Percentiles rank a stretch among this genome's conserved stretches.
Evolutionary conservation across 2,329 filamentous ascomycete species (phyloP).

Genomic region (Seiridium cupressi): DNA sequence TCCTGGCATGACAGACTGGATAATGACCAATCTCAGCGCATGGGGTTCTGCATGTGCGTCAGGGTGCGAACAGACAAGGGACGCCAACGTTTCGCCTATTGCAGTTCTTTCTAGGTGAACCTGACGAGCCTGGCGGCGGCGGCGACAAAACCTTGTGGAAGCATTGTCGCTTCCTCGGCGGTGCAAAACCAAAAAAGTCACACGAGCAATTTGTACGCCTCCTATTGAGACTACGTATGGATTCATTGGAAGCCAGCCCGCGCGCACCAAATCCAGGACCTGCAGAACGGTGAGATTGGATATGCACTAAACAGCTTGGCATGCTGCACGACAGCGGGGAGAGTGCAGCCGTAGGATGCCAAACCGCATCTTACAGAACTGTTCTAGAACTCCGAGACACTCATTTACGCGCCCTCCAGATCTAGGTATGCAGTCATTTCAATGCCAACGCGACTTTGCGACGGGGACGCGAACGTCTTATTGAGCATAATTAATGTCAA

Average conservation of each 20-base stretch:
- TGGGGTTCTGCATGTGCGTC: not conserved
- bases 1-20: not conserved
- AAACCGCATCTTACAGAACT: not conserved
- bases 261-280: not conserved
- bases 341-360: not conserved
- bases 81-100: not conserved
- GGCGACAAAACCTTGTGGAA: no score
- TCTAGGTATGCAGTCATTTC: no score
- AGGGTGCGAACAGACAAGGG: not conserved
- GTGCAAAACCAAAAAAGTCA: not conserved
- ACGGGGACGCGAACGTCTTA: no score
- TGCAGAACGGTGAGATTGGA: not conserved
- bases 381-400: not conserved
- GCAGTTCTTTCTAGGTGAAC: no score
- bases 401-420: not conserved
- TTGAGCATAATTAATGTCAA: no score
- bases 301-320: not conserved
- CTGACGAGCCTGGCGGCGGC: no score
- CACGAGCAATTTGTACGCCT: not conserved
- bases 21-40: not conserved
- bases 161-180: not conserved
- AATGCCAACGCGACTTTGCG: not conserved
- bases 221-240: not conserved
- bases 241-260: not conserved
- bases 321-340: not conserved